phyloP scores from a whole-genome alignment of 2,329 filamentous ascomycete species.

The Aotearoamyces nothofagi region DNA sequence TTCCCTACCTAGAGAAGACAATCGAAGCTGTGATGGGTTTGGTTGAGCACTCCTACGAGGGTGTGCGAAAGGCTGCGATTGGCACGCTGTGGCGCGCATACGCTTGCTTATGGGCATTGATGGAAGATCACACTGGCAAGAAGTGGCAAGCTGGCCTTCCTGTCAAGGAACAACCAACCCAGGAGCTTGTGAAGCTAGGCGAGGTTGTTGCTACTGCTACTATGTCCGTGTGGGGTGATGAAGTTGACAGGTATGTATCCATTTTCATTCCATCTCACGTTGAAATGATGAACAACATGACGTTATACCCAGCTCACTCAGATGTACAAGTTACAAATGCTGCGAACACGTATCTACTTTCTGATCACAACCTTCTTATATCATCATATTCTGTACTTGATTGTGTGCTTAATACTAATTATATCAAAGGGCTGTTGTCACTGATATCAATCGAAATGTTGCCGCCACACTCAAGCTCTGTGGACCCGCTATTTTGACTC shows the following conservation, averaged over 20 bases:
- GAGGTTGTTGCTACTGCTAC: slow-evolving; percentile 76
- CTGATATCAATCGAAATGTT: slow-evolving; percentile 89
- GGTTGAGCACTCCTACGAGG: slow-evolving; percentile 80
- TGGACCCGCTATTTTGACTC: slow-evolving; percentile 69
- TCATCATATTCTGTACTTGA: slow-evolving; percentile 6
- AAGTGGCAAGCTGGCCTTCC: slow-evolving; percentile 89
- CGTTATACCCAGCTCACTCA: slow-evolving; percentile 99
- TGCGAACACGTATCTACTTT: slow-evolving; percentile 62
- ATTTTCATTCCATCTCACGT: slow-evolving; percentile 11
- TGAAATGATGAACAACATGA: slow-evolving; percentile 68
- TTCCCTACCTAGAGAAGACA: slow-evolving; percentile 80
- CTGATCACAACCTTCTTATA: slow-evolving; percentile 22
- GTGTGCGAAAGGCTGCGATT: slow-evolving; percentile 82
- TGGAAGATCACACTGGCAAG: slow-evolving; percentile 59
- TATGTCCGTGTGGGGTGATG: slow-evolving; percentile 72
- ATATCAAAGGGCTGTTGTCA: slow-evolving; percentile 58
- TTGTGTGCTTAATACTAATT: slow-evolving; percentile 3
- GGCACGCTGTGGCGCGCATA: slow-evolving; percentile 89
- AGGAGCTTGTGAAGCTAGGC: slow-evolving; percentile 71
- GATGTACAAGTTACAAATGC: slow-evolving; percentile 76
- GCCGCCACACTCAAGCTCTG: slow-evolving; percentile 82
- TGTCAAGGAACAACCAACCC: slow-evolving; percentile 61
- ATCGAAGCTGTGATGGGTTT: slow-evolving; percentile 69
- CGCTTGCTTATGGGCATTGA: slow-evolving; percentile 76
- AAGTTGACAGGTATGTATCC: slow-evolving; percentile 75